Evolutionary conservation across 768 basidiomycete genomes (phyloP).

Genomic region (Lactifluus piperatus): DNA sequence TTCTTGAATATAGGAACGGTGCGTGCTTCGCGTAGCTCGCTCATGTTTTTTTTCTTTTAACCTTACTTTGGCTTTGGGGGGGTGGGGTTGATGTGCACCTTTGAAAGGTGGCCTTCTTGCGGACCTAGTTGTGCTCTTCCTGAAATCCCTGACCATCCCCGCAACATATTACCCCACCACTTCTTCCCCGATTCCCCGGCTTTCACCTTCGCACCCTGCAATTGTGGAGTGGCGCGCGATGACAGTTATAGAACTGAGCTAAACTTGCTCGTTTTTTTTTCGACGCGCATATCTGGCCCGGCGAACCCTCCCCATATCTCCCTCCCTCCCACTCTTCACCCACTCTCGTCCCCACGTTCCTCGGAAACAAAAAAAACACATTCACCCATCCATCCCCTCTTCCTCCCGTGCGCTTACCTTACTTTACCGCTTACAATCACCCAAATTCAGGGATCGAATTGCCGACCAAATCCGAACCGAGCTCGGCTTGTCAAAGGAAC

Average conservation of each 20-base stretch:
- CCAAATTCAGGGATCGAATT: constrained; percentile 64
- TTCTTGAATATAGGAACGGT: constrained; percentile 96
- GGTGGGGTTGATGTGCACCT: neutral
- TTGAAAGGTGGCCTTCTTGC: constrained; percentile 72
- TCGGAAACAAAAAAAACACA: neutral
- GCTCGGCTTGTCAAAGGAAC: constrained; percentile 39
- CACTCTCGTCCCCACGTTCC: neutral
- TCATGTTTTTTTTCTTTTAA: neutral
- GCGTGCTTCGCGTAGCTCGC: constrained; percentile 7
- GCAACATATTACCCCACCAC: constrained; percentile 35
- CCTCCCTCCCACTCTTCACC: too few species aligned
- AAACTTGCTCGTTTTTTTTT: neutral
- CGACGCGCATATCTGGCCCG: too few species aligned
- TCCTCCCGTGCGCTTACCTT: neutral
- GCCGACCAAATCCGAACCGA: constrained; percentile 57
- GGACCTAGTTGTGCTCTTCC: constrained; percentile 70
- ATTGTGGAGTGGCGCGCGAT: constrained; percentile 95
- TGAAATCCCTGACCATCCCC: constrained; percentile 50
- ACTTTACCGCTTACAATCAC: too few species aligned
- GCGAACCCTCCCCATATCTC: too few species aligned
- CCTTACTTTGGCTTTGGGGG: constrained; percentile 6
- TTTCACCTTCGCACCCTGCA: constrained; percentile 74
- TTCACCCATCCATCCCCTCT: too few species aligned
- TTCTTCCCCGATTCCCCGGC: constrained; percentile 47
- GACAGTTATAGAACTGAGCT: constrained; percentile 88